These are phyloP conservation scores for Centrapalus pauciflorus DNA, from an alignment of 129 eudicot genomes.

Conservation along the genomic window DNA sequence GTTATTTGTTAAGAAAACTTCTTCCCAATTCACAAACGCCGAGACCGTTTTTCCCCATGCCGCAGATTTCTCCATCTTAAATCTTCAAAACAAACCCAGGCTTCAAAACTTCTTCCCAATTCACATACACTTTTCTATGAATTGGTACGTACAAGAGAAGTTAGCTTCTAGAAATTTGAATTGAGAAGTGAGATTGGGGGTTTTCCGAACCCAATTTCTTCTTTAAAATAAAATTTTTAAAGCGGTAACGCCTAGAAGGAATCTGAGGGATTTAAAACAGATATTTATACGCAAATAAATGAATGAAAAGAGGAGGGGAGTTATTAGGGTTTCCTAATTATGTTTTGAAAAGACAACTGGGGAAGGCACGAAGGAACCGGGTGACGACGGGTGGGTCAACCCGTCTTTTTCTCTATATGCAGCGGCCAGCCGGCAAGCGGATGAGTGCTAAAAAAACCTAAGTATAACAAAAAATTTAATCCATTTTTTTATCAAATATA, in stretches of 20 bases:
- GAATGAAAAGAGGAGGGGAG: slow-evolving; percentile 1
- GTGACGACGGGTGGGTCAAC: slow-evolving; percentile 15
- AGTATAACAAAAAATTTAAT: too few relatives aligned
- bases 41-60: slow-evolving; percentile 11
- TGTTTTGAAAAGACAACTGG: not conserved
- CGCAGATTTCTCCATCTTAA: slow-evolving; percentile 18
- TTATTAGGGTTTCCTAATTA: slow-evolving; percentile 6
- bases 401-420: slow-evolving; percentile 2
- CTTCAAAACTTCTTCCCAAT: not conserved
- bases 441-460: too few relatives aligned
- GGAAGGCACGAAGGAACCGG: slow-evolving; percentile 17
- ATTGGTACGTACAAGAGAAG: not conserved
- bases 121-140: not conserved
- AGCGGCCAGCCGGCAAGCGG: too few relatives aligned
- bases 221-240: not conserved
- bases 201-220: not conserved
- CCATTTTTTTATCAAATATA: too few relatives aligned
- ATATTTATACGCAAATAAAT: slow-evolving; percentile 18
- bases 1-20: slow-evolving; percentile 37
- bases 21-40: slow-evolving; percentile 54
- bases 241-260: slow-evolving; percentile 12
- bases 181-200: slow-evolving; percentile 9
- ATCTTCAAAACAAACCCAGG: not conserved
- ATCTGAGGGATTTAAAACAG: slow-evolving; percentile 3
- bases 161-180: not conserved